Base-by-base conservation (phyloP, 2,329 filamentous ascomycete genomes). In the Sporothrix brunneoviolacea region DNA sequence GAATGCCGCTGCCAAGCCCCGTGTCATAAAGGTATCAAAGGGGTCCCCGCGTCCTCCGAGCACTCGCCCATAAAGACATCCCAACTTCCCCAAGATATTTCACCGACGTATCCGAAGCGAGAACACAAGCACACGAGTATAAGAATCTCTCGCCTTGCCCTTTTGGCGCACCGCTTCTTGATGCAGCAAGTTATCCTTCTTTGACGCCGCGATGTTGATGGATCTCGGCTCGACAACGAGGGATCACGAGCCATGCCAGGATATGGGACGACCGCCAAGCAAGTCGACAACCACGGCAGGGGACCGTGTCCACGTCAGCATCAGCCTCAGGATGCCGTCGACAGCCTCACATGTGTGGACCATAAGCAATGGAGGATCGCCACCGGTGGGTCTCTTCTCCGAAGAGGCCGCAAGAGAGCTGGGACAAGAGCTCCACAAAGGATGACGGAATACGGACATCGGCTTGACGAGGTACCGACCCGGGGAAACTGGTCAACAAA, bases 351-450 rank as follows among this genome's bases (percentile, higher is more conserved):
- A 16, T 16, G 13, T 19, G 40, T 18, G 9, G 4, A 43, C 18
- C 12, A 15, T 18, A n/a, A n/a, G 9, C 12, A 15, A 13, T 33
- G 41, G 18, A n/a, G n/a, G n/a, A n/a, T n/a, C n/a, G n/a, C n/a
- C n/a, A n/a, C n/a, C n/a, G n/a, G n/a, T 33, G 41, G 41, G 28
- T 35, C 41, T 33, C 18, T 6, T 16, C n/a, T 33, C 15, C 12
- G 8, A 44, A 22, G 41, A 22, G 41, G 22, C 15, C 41, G 41
- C 41, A 44, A 44, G 41, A 44, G 41, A 44, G 41, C 41, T 44
- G 41, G 27, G 27, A 35, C 24, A 44, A 32, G 41, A 44, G 41
- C 41, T 44, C 41, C 41, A 44, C 19, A 8, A 38, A 22, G 6
- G 36, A 2, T 18, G 12, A 21, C 4, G 18, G 3, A 16, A n/a